A percentile compares a stretch with the other conserved stretches of the same genome.
phyloP scores from a whole-genome alignment of 2,329 filamentous ascomycete genomes.

The Talaromyces sp. region DNA sequence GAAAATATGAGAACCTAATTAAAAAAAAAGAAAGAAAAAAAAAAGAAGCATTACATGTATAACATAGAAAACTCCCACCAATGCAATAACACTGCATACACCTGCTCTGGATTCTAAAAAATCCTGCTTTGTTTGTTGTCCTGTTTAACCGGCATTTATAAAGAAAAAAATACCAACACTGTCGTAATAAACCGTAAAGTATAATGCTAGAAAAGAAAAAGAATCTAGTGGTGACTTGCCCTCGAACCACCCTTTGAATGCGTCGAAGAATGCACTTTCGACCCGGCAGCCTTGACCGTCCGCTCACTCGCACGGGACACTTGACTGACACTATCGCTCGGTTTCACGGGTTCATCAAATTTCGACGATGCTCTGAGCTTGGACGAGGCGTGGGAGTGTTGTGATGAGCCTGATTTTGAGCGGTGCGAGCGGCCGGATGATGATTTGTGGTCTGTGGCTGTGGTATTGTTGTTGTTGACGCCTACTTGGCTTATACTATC shows the following conservation, averaged over 20 bases:
- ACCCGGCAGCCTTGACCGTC: slow-evolving; percentile 25
- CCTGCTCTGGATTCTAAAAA: neutral
- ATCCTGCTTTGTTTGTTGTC: neutral
- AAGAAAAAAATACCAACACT: neutral
- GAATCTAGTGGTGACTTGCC: neutral
- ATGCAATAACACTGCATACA: neutral
- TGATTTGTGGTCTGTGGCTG: slow-evolving; percentile 10
- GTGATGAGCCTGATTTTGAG: slow-evolving; percentile 18
- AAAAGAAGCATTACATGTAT: neutral
- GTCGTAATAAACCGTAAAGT: neutral
- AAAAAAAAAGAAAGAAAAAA: neutral
- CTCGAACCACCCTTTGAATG: slow-evolving; percentile 3
- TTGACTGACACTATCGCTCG: slow-evolving; percentile 38
- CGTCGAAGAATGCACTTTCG: slow-evolving; percentile 7
- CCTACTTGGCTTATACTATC: slow-evolving; percentile 73
- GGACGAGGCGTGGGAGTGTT: slow-evolving; percentile 19
- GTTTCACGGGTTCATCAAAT: slow-evolving; percentile 34
- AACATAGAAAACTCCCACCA: neutral
- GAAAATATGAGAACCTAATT: too few species aligned
- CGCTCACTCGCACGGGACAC: slow-evolving; percentile 26
- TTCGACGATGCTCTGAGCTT: slow-evolving; percentile 22
- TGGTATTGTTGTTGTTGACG: slow-evolving; percentile 19
- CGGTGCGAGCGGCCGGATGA: slow-evolving; percentile 17
- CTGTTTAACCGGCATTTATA: neutral
- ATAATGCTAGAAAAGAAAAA: neutral